Base-by-base conservation (phyloP, 2,329 filamentous ascomycete species). In the Trichophyton benhamiae region DNA sequence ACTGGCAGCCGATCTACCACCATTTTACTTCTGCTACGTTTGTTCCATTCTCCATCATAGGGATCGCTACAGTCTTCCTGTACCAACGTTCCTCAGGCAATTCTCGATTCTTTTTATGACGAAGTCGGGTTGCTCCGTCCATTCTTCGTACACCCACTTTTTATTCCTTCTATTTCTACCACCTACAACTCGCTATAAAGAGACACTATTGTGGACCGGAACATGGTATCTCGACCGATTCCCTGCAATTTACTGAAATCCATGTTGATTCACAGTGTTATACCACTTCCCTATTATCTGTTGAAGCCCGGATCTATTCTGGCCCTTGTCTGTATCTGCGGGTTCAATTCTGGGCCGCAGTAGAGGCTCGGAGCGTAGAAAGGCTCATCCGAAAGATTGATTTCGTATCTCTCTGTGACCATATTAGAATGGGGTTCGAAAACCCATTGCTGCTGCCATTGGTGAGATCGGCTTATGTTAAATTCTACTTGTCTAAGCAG, bases 111-210 rank as follows among this genome's bases (percentile, higher is more conserved):
- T 15, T 20, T 8, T n/a, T 1, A 33, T 27, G 7, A 13, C 0
- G n/a, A 11, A 15, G 13, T 27, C 9, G 15, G 27, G 0, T 7
- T 4, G 3, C 8, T 7, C 15, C 20, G 7, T 53, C 20, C 13
- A 8, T 13, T 11, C 27, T n/a, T 9, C 13, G 49, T 57, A n/a
- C 59, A 61, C 22, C 38, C 25, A 27, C 30, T 36, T 15, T 6
- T 9, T 55, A 61, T 13, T 17, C 17, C 15, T 36, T 55, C 22
- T 25, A 15, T 5, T 57, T 17, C 15, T 36, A 41, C 25, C 46
- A 61, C 25, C 17, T 55, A n/a, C 22, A 55, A n/a, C 57, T 59
- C 22, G 57, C 57, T 20, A 59, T 59, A 38, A 22, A 46, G 38
- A n/a, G 36, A 13, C 20, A 59, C 27, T 59, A 59, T 33, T 59